These are phyloP conservation scores for Clonostachys chloroleuca DNA, from an alignment of 2,329 filamentous ascomycete genomes.

Conservation along the genomic window DNA sequence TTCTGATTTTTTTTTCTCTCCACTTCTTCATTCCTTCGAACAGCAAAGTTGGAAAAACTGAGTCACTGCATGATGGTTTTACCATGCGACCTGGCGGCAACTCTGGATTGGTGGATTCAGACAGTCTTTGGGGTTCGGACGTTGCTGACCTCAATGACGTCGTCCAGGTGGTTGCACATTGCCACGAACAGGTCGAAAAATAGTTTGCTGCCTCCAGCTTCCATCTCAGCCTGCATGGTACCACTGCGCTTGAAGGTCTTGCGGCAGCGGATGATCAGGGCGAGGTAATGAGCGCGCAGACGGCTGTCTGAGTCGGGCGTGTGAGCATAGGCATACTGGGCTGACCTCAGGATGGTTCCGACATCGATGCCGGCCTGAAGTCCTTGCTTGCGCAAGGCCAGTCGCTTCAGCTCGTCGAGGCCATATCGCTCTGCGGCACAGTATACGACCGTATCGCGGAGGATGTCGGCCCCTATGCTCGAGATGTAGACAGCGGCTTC, in stretches of 20 bases:
- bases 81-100: slow-evolving; percentile 2
- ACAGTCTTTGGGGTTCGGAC: slow-evolving; percentile 54
- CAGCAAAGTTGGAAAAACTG: slow-evolving; percentile 5
- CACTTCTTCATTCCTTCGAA: slow-evolving; percentile 8
- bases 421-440: slow-evolving; percentile 88
- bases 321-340: slow-evolving; percentile 92
- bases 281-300: slow-evolving; percentile 94
- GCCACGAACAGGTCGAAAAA: slow-evolving; percentile 99
- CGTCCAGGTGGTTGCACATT: slow-evolving; percentile 97
- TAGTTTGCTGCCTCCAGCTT: slow-evolving; percentile 81
- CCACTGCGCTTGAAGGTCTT: slow-evolving; percentile 97
- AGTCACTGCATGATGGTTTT: neutral
- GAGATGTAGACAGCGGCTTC: slow-evolving; percentile 64
- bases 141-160: slow-evolving; percentile 83
- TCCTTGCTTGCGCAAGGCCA: slow-evolving; percentile 91
- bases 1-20: slow-evolving; percentile 11
- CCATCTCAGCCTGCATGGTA: slow-evolving; percentile 99
- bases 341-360: slow-evolving; percentile 84
- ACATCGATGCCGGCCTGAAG: slow-evolving; percentile 90
- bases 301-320: slow-evolving; percentile 89
- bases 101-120: slow-evolving; percentile 23
- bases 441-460: slow-evolving; percentile 92
- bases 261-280: slow-evolving; percentile 94
- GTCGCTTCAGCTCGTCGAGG: slow-evolving; percentile 85
- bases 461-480: slow-evolving; percentile 69